phyloP scores from a whole-genome alignment of 2,329 filamentous ascomycete species.

The Thelonectria blattea region DNA sequence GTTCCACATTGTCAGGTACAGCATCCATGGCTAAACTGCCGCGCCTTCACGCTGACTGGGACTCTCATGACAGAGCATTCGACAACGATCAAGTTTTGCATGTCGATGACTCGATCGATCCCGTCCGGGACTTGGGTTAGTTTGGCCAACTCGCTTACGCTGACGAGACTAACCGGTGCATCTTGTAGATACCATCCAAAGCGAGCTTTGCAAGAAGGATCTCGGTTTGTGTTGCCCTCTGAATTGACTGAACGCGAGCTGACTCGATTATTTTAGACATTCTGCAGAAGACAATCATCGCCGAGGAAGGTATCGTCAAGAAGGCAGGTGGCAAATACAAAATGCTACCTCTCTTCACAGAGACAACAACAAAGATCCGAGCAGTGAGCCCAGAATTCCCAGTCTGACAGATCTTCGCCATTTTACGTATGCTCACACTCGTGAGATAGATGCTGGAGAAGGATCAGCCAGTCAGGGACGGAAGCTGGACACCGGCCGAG shows the following conservation, averaged over 20 bases:
- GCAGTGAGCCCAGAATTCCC: conserved; percentile 28
- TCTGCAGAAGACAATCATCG: conserved; percentile 46
- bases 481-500: conserved; percentile 50
- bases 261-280: conserved; percentile 40
- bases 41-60: conserved; percentile 10
- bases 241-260: not conserved
- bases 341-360: conserved; percentile 52
- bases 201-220: conserved; percentile 47
- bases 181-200: conserved; percentile 34
- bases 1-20: conserved; percentile 51
- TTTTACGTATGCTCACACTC: conserved; percentile 17
- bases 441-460: conserved; percentile 45
- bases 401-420: not conserved
- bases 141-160: conserved; percentile 13
- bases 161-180: conserved; percentile 5
- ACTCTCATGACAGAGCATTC: conserved; percentile 43
- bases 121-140: conserved; percentile 50
- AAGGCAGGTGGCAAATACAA: conserved; percentile 53
- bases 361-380: conserved; percentile 50
- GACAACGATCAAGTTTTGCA: conserved; percentile 54
- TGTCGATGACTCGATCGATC: conserved; percentile 54
- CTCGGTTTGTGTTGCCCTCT: conserved; percentile 24
- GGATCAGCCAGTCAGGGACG: conserved; percentile 50
- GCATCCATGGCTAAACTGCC: not conserved
- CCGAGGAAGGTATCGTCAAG: conserved; percentile 48